Base-by-base conservation (phyloP, 1,284 basidiomycete species). In the Microstroma glucosiphilum region DNA sequence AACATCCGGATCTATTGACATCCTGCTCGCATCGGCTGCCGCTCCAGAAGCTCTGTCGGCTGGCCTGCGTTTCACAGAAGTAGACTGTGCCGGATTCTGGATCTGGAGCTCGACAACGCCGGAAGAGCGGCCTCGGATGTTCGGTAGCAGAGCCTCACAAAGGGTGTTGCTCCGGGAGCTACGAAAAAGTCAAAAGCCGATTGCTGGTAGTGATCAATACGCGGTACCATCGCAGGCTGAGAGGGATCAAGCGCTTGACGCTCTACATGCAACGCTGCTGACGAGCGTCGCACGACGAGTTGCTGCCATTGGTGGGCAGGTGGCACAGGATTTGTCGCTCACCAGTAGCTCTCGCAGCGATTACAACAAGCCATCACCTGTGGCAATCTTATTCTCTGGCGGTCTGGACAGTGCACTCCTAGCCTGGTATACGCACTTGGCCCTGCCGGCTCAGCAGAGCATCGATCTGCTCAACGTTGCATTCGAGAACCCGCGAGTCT, bases 381-480 rank as follows among this genome's bases (percentile, higher is more conserved):
- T 96, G 0, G 92, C 89, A 2, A 83, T 98, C 7, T 83, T 99
- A 4, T 99, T 98, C 79, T 96, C 92, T 21, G 94, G 94, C 25
- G 94, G 94, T 0, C 89, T 99, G 40, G 94, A 99, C 76, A 97
- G 89, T 17, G 88, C 92, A 0, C 83, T 91, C 25, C 73, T 97
- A 1, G 87, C 92, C 0, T 87, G 86, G 67, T 81, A 97, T 0
- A 88, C 91, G 0, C 85, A 93, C 72, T 57, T 58, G 6, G 60
- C 64, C 60, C 54, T 75, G 2, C 66, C 71, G 84, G 43, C 89
- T 92, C 76, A 49, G 2, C 69, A 78, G 61, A 88, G 91, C 0
- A 92, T 99, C 60, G 94, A 99, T 73, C 82, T 99, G 0, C 82
- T 99, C 23, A 98, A 97, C 72, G 92, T 99, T 2, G 91, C 90